These are phyloP conservation scores for Kwoniella heveanensis DNA, from an alignment of 768 basidiomycete species.

Conservation along the genomic window DNA sequence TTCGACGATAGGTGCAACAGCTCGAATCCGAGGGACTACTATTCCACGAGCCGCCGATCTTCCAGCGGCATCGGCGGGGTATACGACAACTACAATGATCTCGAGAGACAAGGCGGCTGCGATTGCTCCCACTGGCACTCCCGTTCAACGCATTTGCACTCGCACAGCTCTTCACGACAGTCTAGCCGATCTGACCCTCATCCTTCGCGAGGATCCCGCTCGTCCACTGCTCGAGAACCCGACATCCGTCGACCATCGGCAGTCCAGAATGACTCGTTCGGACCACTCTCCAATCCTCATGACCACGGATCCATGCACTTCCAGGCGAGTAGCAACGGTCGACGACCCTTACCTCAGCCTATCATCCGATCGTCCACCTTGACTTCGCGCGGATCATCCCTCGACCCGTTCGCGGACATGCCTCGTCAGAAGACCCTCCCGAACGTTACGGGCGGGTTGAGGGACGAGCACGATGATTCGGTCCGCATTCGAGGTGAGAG, in stretches of 20 bases:
- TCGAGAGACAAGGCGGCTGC: neutral
- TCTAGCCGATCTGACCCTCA: neutral
- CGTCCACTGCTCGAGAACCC: neutral
- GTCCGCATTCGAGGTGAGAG: neutral
- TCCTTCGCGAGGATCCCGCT: neutral
- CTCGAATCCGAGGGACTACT: slow-evolving; percentile 3
- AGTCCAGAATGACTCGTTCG: slow-evolving; percentile 9
- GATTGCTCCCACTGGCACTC: neutral
- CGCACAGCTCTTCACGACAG: neutral
- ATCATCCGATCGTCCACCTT: slow-evolving; percentile 15
- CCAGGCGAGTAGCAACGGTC: neutral
- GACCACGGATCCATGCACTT: neutral
- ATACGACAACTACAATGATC: slow-evolving; percentile 4
- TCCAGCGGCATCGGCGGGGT: slow-evolving; percentile 17
- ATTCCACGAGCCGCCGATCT: slow-evolving; percentile 13
- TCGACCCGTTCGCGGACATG: slow-evolving; percentile 7
- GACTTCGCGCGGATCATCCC: neutral
- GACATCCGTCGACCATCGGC: slow-evolving; percentile 2
- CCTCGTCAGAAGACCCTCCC: slow-evolving; percentile 8
- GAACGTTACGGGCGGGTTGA: slow-evolving; percentile 11
- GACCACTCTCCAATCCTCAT: slow-evolving; percentile 13
- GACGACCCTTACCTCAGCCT: slow-evolving; percentile 12
- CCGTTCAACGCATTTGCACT: neutral
- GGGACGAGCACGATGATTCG: slow-evolving; percentile 3
- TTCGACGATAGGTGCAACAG: neutral